A percentile compares a stretch with the other conserved stretches of the same genome.
Conservation (phyloP, 768 basidiomycete species). For the Pluteus cervinus region DNA sequence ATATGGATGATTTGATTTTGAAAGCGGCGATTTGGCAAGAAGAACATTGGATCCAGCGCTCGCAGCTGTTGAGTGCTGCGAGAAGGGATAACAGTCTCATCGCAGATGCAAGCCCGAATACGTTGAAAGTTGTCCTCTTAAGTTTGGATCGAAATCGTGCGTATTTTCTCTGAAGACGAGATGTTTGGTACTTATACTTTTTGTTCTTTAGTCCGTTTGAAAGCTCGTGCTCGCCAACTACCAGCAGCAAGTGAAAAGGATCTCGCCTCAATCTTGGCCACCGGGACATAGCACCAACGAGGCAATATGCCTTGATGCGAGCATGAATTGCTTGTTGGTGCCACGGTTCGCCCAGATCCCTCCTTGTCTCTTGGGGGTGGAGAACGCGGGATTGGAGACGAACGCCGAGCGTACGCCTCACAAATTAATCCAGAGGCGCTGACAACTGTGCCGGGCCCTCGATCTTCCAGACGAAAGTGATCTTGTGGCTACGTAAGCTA, state of each 20-base stretch:
- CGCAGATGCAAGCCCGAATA: slow-evolving; percentile 33
- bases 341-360: no score
- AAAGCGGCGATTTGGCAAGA: slow-evolving; percentile 91
- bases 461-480: no score
- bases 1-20: slow-evolving; percentile 94
- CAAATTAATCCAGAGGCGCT: no score
- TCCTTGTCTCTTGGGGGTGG: no score
- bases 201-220: slow-evolving; percentile 65
- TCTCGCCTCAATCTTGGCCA: slow-evolving; percentile 59
- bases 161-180: slow-evolving; percentile 22
- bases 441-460: no score
- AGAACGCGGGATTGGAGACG: no score
- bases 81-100: no score
- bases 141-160: slow-evolving; percentile 89
- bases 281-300: slow-evolving; percentile 15
- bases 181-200: slow-evolving; percentile 10
- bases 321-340: no score
- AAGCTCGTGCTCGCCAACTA: slow-evolving; percentile 82
- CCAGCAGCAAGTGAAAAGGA: slow-evolving; percentile 85
- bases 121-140: slow-evolving; percentile 81
- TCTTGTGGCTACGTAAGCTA: no score
- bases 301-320: no score
- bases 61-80: slow-evolving; percentile 53
- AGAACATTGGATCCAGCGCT: slow-evolving; percentile 87
- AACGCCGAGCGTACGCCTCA: no score